A percentile compares a stretch with the other conserved stretches of the same genome.
These are phyloP conservation scores for Penicillium sp. DNA, from an alignment of 2,329 filamentous ascomycete species.

Conservation along the genomic window DNA sequence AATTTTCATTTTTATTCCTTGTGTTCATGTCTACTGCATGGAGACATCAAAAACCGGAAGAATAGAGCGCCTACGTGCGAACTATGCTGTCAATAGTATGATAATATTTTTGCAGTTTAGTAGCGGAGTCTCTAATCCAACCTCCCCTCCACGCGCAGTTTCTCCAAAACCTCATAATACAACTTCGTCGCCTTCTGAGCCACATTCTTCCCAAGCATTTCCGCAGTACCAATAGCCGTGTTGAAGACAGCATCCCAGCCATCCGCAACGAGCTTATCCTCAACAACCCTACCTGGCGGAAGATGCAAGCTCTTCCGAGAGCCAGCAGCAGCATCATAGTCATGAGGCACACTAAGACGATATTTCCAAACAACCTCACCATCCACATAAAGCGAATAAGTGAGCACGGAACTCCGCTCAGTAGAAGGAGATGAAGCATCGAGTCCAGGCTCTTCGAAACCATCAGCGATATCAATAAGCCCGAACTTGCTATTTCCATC, in stretches of 20 bases:
- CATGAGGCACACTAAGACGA: slow-evolving; percentile 36
- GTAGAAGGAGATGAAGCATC: slow-evolving; percentile 7
- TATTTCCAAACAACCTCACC: slow-evolving; percentile 71
- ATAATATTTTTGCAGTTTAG: too few species aligned
- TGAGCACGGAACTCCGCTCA: slow-evolving; percentile 57
- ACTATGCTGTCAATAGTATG: not conserved
- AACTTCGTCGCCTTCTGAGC: slow-evolving; percentile 9
- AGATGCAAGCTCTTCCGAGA: slow-evolving; percentile 15
- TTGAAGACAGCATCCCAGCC: slow-evolving; percentile 22
- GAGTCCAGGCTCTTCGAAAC: slow-evolving; percentile 41
- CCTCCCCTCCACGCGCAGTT: slow-evolving; percentile 16
- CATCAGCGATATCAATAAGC: slow-evolving; percentile 69
- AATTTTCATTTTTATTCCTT: not conserved
- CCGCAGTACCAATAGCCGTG: slow-evolving; percentile 18
- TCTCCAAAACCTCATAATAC: slow-evolving; percentile 17
- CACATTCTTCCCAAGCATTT: slow-evolving; percentile 13
- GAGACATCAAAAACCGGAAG: not conserved
- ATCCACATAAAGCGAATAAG: slow-evolving; percentile 78
- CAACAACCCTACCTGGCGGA: slow-evolving; percentile 31
- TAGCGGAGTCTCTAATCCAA: slow-evolving; percentile 9
- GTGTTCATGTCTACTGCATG: not conserved
- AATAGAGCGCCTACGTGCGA: not conserved
- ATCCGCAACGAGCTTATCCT: slow-evolving; percentile 24
- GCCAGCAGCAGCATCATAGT: slow-evolving; percentile 5
- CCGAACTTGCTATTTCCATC: slow-evolving; percentile 87